Percentiles rank a stretch among this genome's conserved stretches.
Conservation (phyloP, 140 eudicot species). For the Senecio squalidus region DNA sequence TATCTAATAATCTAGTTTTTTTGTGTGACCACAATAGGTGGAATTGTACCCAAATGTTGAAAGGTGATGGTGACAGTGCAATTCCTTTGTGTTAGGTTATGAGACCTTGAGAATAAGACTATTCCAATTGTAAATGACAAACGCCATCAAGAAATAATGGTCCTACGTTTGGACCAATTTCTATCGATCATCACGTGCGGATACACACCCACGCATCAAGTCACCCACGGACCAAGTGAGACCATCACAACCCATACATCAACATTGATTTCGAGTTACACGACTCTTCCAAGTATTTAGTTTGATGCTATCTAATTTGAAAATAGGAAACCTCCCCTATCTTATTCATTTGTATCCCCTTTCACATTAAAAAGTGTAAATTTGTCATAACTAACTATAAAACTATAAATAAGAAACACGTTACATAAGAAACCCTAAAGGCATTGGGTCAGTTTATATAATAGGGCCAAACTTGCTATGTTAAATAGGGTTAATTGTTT, state of each 20-base stretch:
- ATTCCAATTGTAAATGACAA: conserved; percentile 20
- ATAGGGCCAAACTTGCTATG: too few relatives aligned
- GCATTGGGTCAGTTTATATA: too few relatives aligned
- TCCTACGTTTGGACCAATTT: conserved; percentile 1
- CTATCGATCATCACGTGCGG: conserved; percentile 25
- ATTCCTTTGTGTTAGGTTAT: conserved; percentile 7
- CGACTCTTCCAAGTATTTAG: too few relatives aligned
- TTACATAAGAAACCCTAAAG: too few relatives aligned
- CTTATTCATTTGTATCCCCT: too few relatives aligned
- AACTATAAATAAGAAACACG: too few relatives aligned
- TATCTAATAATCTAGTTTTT: too few relatives aligned
- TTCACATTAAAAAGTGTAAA: too few relatives aligned
- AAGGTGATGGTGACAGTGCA: conserved; percentile 19
- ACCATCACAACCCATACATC: conserved; percentile 2
- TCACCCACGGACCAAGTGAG: conserved; percentile 1
- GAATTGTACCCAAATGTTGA: conserved; percentile 20
- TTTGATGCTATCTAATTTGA: background rate
- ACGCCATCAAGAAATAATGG: conserved; percentile 22
- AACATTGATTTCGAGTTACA: background rate
- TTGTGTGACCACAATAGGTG: conserved; percentile 13
- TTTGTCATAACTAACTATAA: too few relatives aligned
- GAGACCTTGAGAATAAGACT: conserved; percentile 19
- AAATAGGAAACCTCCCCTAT: too few relatives aligned
- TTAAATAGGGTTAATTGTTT: too few relatives aligned
- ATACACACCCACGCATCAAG: conserved; percentile 16